phyloP scores from a whole-genome alignment of 1,139 yeast genomes.

The Sugiyamaella novakii region DNA sequence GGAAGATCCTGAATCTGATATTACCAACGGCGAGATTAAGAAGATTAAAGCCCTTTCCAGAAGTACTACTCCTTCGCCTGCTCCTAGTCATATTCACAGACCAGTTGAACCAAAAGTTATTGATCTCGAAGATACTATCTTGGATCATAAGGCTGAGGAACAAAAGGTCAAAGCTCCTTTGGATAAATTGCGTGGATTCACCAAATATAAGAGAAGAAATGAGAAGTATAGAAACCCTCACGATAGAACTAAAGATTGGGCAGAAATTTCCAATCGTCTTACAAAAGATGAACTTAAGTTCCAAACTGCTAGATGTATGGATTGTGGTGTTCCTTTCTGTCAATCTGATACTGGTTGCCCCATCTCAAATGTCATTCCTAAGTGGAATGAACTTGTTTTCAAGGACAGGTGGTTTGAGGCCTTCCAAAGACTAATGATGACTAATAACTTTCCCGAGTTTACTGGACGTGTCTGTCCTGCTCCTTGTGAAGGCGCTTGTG shows the following conservation, averaged over 20 bases:
- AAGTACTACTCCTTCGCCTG: slow-evolving; percentile 30
- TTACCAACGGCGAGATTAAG: slow-evolving; percentile 77
- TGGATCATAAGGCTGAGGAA: slow-evolving; percentile 66
- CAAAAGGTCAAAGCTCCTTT: slow-evolving; percentile 57
- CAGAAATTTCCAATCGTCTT: slow-evolving; percentile 80
- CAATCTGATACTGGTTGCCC: slow-evolving; percentile 99
- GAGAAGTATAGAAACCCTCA: slow-evolving; percentile 82
- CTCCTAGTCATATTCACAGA: slow-evolving; percentile 46
- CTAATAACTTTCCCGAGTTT: slow-evolving; percentile 98
- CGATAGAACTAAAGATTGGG: slow-evolving; percentile 86
- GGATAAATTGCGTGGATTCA: slow-evolving; percentile 87
- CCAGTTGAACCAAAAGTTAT: slow-evolving; percentile 74
- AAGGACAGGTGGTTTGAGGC: slow-evolving; percentile 96
- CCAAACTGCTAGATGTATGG: slow-evolving; percentile 99
- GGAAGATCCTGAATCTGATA: slow-evolving; percentile 83
- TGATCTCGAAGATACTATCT: slow-evolving; percentile 87
- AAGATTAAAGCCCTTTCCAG: slow-evolving; percentile 27
- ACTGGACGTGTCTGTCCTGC: slow-evolving; percentile 99
- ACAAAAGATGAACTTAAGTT: slow-evolving; percentile 81
- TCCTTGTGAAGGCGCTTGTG: slow-evolving; percentile 99
- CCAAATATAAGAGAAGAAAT: slow-evolving; percentile 87
- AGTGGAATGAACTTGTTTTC: slow-evolving; percentile 96
- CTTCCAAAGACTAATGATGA: slow-evolving; percentile 86
- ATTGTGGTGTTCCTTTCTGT: slow-evolving; percentile 99
- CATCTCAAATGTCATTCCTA: slow-evolving; percentile 93